A percentile compares a stretch with the other conserved stretches of the same genome.
These are phyloP conservation scores for Ogataea kodamae DNA, from an alignment of 805 yeast species.

Conservation along the genomic window DNA sequence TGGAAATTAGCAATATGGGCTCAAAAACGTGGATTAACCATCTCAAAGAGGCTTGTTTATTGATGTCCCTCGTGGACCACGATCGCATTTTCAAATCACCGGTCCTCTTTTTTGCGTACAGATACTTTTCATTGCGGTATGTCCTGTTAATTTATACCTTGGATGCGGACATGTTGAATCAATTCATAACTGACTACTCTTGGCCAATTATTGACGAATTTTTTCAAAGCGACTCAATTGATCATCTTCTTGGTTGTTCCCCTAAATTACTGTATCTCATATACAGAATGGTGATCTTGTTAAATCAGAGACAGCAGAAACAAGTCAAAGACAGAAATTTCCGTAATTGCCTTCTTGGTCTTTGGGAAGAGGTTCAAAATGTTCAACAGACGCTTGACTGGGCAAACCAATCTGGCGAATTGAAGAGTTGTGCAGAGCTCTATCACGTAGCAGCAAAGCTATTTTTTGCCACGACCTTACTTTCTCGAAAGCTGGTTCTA, in stretches of 20 bases:
- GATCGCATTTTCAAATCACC: slow-evolving; percentile 13
- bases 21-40: slow-evolving; percentile 30
- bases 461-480: slow-evolving; percentile 17
- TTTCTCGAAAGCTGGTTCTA: slow-evolving; percentile 6
- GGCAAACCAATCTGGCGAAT: slow-evolving; percentile 7
- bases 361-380: slow-evolving; percentile 13
- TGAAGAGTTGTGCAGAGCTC: slow-evolving; percentile 21
- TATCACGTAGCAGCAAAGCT: slow-evolving; percentile 22
- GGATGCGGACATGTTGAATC: slow-evolving; percentile 14
- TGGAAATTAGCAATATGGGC: slow-evolving; percentile 31
- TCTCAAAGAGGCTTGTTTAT: slow-evolving; percentile 30
- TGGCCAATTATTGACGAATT: slow-evolving; percentile 26
- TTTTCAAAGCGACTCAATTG: slow-evolving; percentile 25
- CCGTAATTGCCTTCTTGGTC: slow-evolving; percentile 2
- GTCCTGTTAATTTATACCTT: slow-evolving; percentile 28
- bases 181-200: slow-evolving; percentile 18
- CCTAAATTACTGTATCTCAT: slow-evolving; percentile 26
- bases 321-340: slow-evolving; percentile 7
- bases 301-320: slow-evolving; percentile 10
- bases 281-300: slow-evolving; percentile 20
- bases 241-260: slow-evolving; percentile 34
- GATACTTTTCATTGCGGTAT: slow-evolving; percentile 30
- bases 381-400: slow-evolving; percentile 9
- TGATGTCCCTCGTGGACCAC: slow-evolving; percentile 18
- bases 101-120: slow-evolving; percentile 26